Base-by-base conservation (phyloP, 208 protist species). In the Strigomonas oncopelti region DNA sequence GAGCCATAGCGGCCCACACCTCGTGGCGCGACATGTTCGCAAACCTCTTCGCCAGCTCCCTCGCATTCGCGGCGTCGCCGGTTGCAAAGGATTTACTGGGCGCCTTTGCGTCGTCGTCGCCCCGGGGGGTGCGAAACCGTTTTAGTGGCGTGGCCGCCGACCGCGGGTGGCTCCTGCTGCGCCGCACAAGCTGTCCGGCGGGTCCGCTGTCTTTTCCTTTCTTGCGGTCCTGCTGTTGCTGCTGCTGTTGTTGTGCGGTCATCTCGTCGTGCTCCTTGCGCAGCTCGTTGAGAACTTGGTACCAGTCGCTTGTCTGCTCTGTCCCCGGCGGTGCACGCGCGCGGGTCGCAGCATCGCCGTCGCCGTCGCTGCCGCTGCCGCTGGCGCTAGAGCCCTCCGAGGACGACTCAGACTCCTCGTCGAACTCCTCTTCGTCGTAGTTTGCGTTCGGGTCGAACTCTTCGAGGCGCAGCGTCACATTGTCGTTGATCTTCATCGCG, bases 401-500 rank as follows among this genome's bases (percentile, higher is more conserved):
- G 42, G 42, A 57, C 45, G 60, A 3, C 24, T 63, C 18, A 11
- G 9, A 14, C 22, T 24, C 20, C 32, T 69, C 59, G 34, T 66
- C 56, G 45, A 24, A 34, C 5, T 77, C 54, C 63, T 77, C 59
- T 4, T 76, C 76, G 28, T 84, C 75, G 24, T 65, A 69, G n/a
- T 69, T 63, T 22, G 86, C 77, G 32, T 79, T 78, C 22, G 68
- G 77, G 72, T 76, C 69, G 55, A 85, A 78, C 54, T 88, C 85
- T 65, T 96, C 87, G 18, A 93, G 62, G n/a, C 81, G 78, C 9
- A 96, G 71, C 0, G 75, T 74, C 25, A 93, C 77, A 27, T 87
- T 85, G 25, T 88, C 53, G 27, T 81, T 80, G 7, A 96, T 51
- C 45, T 83, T 62, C 29, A 93, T 57, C 0, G 78, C 73, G 64